These are phyloP conservation scores for Fusarium sp. DNA, from an alignment of 2,329 filamentous ascomycete genomes.

Conservation along the genomic window DNA sequence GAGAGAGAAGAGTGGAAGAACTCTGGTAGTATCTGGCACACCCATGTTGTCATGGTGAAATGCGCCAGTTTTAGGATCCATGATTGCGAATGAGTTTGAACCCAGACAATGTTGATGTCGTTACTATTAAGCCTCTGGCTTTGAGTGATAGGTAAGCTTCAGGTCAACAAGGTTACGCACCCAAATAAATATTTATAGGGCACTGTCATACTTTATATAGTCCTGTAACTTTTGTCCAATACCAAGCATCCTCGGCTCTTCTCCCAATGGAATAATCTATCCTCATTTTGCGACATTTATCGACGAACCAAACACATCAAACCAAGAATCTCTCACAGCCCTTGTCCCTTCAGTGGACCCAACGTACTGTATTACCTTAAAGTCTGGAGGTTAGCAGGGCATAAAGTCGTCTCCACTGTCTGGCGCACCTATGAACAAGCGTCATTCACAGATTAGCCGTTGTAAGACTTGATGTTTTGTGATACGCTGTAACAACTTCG, in stretches of 20 bases:
- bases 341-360: constrained; percentile 28
- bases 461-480: constrained; percentile 8
- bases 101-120: neutral
- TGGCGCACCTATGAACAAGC: constrained; percentile 34
- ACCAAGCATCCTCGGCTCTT: constrained; percentile 14
- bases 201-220: constrained; percentile 26
- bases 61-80: constrained; percentile 58
- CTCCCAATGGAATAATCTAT: constrained; percentile 11
- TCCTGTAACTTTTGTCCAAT: constrained; percentile 9
- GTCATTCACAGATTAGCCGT: constrained; percentile 26
- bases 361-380: constrained; percentile 3
- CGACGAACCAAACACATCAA: constrained; percentile 22
- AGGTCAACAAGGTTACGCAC: constrained; percentile 11
- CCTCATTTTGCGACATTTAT: constrained; percentile 36
- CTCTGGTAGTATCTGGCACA: constrained; percentile 59
- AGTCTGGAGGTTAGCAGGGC: constrained; percentile 24
- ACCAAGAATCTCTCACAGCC: constrained; percentile 18
- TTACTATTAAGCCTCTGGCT: neutral
- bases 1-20: constrained; percentile 75
- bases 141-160: neutral
- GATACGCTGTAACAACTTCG: constrained; percentile 5
- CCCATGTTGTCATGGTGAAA: constrained; percentile 70
- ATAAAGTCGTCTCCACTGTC: constrained; percentile 27
- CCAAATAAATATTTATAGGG: neutral
- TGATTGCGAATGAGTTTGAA: constrained; percentile 46